phyloP scores from a whole-genome alignment of 2,329 filamentous ascomycete genomes.

The Colletotrichum sp. region DNA sequence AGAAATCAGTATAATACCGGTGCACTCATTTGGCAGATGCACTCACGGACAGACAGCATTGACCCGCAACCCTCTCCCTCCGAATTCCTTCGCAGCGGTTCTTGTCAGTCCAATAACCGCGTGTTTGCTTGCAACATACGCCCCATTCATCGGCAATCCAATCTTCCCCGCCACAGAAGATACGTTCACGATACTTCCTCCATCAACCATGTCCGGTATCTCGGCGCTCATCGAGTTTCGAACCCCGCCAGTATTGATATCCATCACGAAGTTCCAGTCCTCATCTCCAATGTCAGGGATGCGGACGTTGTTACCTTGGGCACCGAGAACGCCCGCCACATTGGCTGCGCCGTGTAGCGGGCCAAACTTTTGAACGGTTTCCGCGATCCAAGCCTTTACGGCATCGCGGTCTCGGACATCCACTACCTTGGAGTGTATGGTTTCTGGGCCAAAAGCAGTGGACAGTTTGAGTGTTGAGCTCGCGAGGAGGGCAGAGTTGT shows the following conservation, averaged over 20 bases:
- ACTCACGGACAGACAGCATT: conserved; percentile 33
- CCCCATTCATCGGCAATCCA: conserved; percentile 31
- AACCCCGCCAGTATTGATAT: conserved; percentile 50
- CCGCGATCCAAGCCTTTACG: conserved; percentile 29
- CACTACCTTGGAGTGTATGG: background rate
- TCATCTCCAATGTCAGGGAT: conserved; percentile 36
- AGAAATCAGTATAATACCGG: background rate
- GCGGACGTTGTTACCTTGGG: background rate
- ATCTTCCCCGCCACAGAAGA: conserved; percentile 43
- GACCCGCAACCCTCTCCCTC: conserved; percentile 23
- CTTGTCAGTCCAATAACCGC: conserved; percentile 33
- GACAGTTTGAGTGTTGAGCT: background rate
- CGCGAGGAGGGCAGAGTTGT: conserved; percentile 38
- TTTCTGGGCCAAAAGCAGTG: background rate
- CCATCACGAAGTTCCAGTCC: conserved; percentile 45
- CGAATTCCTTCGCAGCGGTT: conserved; percentile 32
- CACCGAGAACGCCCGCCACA: conserved; percentile 30
- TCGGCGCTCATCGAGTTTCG: conserved; percentile 57
- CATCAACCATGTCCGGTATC: conserved; percentile 41
- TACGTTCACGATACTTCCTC: conserved; percentile 51
- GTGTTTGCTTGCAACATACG: conserved; percentile 35
- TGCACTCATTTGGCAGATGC: background rate
- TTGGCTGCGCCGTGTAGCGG: conserved; percentile 48
- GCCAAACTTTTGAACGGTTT: conserved; percentile 38
- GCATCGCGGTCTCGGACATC: conserved; percentile 14